Evolutionary conservation across 495 filamentous ascomycete species (phyloP).

Genomic region (Astrothelium subdiscretum): DNA sequence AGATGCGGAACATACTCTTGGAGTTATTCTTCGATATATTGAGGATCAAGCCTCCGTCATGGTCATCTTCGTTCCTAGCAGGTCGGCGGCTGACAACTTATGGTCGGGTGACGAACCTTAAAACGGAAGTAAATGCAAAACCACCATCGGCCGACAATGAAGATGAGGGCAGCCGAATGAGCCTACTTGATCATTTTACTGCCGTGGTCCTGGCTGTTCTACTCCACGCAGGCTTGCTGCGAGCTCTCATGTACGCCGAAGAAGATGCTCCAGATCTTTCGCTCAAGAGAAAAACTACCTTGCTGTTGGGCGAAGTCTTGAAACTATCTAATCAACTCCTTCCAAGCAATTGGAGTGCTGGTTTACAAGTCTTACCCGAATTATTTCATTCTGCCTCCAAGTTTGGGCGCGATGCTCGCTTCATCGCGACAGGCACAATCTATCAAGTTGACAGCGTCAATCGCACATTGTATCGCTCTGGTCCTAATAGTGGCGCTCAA

Average conservation of each 20-base stretch:
- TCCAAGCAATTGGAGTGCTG: constrained; percentile 62
- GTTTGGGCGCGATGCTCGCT: constrained; percentile 58
- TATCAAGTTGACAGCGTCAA: constrained; percentile 98
- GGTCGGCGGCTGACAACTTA: constrained; percentile 86
- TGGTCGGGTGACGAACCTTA: constrained; percentile 82
- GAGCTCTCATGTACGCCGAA: constrained; percentile 52
- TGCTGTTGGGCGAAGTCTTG: constrained; percentile 80
- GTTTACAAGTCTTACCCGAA: constrained; percentile 74
- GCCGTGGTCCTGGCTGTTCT: constrained; percentile 79
- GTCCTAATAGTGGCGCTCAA: constrained; percentile 26
- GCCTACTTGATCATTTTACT: constrained; percentile 85
- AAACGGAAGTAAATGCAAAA: constrained; percentile 44
- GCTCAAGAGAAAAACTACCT: constrained; percentile 75
- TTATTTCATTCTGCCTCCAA: constrained; percentile 64
- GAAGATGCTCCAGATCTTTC: constrained; percentile 62
- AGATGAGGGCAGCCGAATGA: constrained; percentile 58
- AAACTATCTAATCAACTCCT: constrained; percentile 79
- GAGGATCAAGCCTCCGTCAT: constrained; percentile 87
- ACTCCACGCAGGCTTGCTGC: constrained; percentile 66
- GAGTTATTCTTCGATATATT: constrained; percentile 86
- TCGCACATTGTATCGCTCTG: constrained; percentile 77
- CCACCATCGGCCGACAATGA: constrained; percentile 37
- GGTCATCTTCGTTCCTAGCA: constrained; percentile 91
- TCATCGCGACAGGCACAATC: constrained; percentile 71
- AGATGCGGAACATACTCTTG: constrained; percentile 53